phyloP scores from a whole-genome alignment of 163 green algal genomes.

The Picocystis sp. region DNA sequence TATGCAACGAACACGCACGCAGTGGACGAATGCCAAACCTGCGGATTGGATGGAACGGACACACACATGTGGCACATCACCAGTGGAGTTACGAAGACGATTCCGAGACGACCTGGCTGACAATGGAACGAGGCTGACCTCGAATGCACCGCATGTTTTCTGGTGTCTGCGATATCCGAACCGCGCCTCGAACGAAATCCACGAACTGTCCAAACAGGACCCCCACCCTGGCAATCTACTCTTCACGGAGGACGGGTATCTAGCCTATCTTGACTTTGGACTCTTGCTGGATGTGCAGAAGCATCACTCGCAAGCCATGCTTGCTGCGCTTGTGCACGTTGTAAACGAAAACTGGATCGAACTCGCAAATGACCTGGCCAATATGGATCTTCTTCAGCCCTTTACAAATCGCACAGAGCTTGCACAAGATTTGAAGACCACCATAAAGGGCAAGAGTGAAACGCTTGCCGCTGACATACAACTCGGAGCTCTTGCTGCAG shows the following conservation, averaged over 20 bases:
- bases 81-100: too few relatives aligned
- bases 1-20: too few relatives aligned
- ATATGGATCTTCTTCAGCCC: constrained; percentile 59
- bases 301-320: constrained; percentile 34
- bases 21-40: too few relatives aligned
- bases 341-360: constrained; percentile 49
- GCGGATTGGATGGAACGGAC: too few relatives aligned
- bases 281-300: constrained; percentile 33
- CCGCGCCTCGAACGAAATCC: too few relatives aligned
- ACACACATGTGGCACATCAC: too few relatives aligned
- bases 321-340: constrained; percentile 69
- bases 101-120: too few relatives aligned
- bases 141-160: too few relatives aligned
- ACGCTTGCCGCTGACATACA: constrained; percentile 6
- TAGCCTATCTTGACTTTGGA: constrained; percentile 79
- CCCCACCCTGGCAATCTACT: constrained; percentile 74
- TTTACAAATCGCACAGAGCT: constrained; percentile 33
- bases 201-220: constrained; percentile 5
- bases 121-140: too few relatives aligned
- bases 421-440: constrained; percentile 34
- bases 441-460: neutral
- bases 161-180: too few relatives aligned
- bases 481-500: constrained; percentile 24
- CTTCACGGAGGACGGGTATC: constrained; percentile 37
- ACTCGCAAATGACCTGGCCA: constrained; percentile 61